phyloP scores from a whole-genome alignment of 331 rosid species.

The Dryas integrifolia region DNA sequence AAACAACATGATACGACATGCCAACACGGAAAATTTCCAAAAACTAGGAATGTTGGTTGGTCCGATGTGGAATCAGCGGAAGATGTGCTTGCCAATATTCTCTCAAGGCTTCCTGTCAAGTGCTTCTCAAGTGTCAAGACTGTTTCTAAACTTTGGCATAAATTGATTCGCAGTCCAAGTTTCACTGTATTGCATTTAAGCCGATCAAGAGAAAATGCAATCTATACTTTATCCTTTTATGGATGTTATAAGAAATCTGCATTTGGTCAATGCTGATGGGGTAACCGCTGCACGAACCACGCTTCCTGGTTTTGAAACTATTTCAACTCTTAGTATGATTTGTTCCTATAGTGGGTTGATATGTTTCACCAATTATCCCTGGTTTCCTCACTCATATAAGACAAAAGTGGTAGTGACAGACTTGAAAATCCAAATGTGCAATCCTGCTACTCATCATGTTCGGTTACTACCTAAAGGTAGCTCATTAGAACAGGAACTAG shows the following conservation, averaged over 20 bases:
- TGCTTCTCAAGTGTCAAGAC: conserved; percentile 9
- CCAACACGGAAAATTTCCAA: too few relatives aligned
- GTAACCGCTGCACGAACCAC: background rate
- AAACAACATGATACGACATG: too few relatives aligned
- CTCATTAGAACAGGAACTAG: conserved; percentile 12
- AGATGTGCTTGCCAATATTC: conserved; percentile 17
- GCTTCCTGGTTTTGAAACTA: conserved; percentile 19
- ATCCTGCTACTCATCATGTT: conserved; percentile 26
- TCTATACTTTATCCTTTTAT: conserved; percentile 25
- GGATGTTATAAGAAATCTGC: conserved; percentile 15
- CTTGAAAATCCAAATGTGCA: conserved; percentile 30
- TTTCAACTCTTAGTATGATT: conserved; percentile 21
- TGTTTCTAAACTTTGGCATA: conserved; percentile 22
- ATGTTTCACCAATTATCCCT: conserved; percentile 31
- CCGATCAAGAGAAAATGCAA: conserved; percentile 13
- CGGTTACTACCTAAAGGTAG: conserved; percentile 22
- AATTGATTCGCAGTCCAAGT: conserved; percentile 12
- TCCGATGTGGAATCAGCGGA: conserved; percentile 11
- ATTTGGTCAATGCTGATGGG: conserved; percentile 20
- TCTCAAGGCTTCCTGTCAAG: conserved; percentile 28
- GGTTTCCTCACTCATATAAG: background rate
- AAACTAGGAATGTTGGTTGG: conserved; percentile 3
- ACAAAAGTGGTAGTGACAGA: background rate
- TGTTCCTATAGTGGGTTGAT: conserved; percentile 31
- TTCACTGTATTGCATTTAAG: conserved; percentile 25